Conservation (phyloP, 106 monocot genomes). For the Posidonia australis region DNA sequence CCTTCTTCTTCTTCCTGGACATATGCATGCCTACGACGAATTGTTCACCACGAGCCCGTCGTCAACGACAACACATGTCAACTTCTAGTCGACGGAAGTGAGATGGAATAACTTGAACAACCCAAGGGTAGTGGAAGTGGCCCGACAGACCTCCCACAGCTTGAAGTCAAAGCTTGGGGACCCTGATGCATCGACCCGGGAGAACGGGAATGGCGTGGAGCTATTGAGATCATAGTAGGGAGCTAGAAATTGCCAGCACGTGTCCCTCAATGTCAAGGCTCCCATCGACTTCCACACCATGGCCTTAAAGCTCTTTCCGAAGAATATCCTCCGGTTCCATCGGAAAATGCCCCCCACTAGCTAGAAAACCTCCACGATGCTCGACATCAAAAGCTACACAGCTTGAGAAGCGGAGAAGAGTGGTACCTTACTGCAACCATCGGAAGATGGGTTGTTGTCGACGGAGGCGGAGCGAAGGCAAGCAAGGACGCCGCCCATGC, state of each 20-base stretch:
- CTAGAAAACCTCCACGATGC: background rate
- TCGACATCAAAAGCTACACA: slow-evolving; percentile 5
- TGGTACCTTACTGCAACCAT: background rate
- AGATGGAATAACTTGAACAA: slow-evolving; percentile 14
- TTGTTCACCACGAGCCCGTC: slow-evolving; percentile 36
- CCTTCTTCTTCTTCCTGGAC: too few species aligned
- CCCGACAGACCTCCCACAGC: slow-evolving; percentile 27
- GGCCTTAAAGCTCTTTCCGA: slow-evolving; percentile 12
- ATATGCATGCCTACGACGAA: too few species aligned
- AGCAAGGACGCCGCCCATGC: slow-evolving; percentile 32
- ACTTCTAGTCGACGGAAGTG: slow-evolving; percentile 22
- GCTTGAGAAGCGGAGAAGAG: slow-evolving; percentile 23
- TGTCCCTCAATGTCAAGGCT: slow-evolving; percentile 13
- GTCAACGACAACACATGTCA: slow-evolving; percentile 20
- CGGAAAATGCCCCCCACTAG: slow-evolving; percentile 5
- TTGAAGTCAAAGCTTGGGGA: slow-evolving; percentile 19
- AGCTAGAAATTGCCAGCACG: slow-evolving; percentile 17
- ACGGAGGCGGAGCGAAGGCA: slow-evolving; percentile 12
- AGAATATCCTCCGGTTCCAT: slow-evolving; percentile 1
- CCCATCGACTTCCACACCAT: background rate
- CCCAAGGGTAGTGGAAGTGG: slow-evolving; percentile 17
- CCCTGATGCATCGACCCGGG: slow-evolving; percentile 22
- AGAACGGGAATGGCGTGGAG: slow-evolving; percentile 29
- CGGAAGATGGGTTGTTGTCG: background rate
- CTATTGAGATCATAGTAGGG: slow-evolving; percentile 33